These are phyloP conservation scores for Vitis hybrid DNA, from an alignment of 177 flowering plant species.

Conservation along the genomic window DNA sequence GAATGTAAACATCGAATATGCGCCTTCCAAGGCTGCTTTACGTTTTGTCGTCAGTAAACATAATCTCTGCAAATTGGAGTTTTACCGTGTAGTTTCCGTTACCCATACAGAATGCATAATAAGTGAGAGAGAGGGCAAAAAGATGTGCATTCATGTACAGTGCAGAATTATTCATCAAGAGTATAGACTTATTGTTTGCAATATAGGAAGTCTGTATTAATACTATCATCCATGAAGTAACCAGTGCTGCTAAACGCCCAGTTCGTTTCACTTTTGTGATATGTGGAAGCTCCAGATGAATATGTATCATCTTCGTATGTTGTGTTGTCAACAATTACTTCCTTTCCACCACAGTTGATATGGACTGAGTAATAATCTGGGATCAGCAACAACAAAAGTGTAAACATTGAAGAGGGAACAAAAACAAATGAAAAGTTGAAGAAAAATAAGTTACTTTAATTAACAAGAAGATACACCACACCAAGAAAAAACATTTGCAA, in stretches of 20 bases:
- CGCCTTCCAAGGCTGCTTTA: too few relatives aligned
- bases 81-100: constrained; percentile 26
- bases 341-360: constrained; percentile 42
- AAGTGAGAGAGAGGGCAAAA: constrained; percentile 27
- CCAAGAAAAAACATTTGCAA: too few relatives aligned
- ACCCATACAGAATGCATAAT: constrained; percentile 27
- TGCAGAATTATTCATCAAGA: constrained; percentile 1
- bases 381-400: neutral
- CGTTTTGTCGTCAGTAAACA: neutral
- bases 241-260: too few relatives aligned
- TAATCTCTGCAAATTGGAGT: constrained; percentile 32
- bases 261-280: too few relatives aligned
- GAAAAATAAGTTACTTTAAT: too few relatives aligned
- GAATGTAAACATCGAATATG: too few relatives aligned
- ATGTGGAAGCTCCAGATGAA: too few relatives aligned
- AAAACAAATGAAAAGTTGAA: too few relatives aligned
- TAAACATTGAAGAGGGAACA: neutral
- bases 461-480: too few relatives aligned
- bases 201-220: neutral
- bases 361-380: constrained; percentile 21
- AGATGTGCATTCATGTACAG: constrained; percentile 21
- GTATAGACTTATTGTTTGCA: constrained; percentile 2
- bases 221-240: neutral
- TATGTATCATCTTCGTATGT: neutral
- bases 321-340: constrained; percentile 4